Conservation (phyloP, 208 protist genomes). For the Trypanosoma theileri region DNA sequence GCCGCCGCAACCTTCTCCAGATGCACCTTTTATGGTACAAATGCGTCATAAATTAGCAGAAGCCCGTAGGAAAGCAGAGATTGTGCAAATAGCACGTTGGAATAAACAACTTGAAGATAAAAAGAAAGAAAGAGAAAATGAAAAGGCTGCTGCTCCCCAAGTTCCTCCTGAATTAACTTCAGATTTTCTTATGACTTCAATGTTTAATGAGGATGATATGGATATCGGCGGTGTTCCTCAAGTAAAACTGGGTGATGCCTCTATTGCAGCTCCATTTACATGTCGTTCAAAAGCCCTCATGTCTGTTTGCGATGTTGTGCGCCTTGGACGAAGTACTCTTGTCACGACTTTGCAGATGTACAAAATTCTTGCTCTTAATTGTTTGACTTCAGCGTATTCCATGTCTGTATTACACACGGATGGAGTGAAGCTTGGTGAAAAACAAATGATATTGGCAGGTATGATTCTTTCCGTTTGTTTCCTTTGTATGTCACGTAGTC, state of each 20-base stretch:
- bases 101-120: constrained; percentile 74
- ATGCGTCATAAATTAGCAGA: constrained; percentile 77
- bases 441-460: constrained; percentile 95
- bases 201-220: constrained; percentile 85
- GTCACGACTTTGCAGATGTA: constrained; percentile 99
- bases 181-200: constrained; percentile 88
- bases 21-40: constrained; percentile 76
- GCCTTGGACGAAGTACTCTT: constrained; percentile 97
- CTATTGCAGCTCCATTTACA: constrained; percentile 93
- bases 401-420: constrained; percentile 97
- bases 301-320: constrained; percentile 94
- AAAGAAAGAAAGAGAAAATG: constrained; percentile 52
- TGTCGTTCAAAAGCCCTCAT: constrained; percentile 89
- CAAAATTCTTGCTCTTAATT: constrained; percentile 99
- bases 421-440: constrained; percentile 97
- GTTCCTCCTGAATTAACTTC: constrained; percentile 32
- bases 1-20: constrained; percentile 52
- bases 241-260: constrained; percentile 93
- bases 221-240: constrained; percentile 78
- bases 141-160: constrained; percentile 52
- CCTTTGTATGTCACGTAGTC: constrained; percentile 96
- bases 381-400: constrained; percentile 95
- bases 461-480: constrained; percentile 96
- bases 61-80: constrained; percentile 82
- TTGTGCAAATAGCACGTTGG: constrained; percentile 74